phyloP scores from a whole-genome alignment of 2,329 filamentous ascomycete genomes.

The Aspergillus sp. region DNA sequence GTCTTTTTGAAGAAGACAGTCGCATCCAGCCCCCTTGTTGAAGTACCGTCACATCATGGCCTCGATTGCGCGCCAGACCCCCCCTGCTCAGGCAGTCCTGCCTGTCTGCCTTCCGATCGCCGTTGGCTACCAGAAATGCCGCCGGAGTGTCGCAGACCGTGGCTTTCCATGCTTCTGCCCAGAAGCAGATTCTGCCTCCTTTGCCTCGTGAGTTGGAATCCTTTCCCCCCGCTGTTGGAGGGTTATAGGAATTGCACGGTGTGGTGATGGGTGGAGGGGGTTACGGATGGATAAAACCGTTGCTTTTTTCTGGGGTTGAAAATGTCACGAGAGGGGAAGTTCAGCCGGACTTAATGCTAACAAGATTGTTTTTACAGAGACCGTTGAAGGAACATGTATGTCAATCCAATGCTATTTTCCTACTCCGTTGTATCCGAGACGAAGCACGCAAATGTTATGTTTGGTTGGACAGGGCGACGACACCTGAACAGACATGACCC shows the following conservation, averaged over 20 bases:
- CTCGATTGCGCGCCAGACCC: conserved; percentile 35
- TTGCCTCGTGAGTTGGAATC: conserved; percentile 66
- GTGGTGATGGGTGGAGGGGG: not conserved
- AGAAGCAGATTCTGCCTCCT: conserved; percentile 72
- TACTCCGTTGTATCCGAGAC: not conserved
- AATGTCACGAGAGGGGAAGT: not conserved
- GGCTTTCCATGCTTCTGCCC: conserved; percentile 80
- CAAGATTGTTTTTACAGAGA: conserved; percentile 50
- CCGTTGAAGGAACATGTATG: conserved; percentile 69
- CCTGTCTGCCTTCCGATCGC: conserved; percentile 29
- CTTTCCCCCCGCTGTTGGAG: not conserved
- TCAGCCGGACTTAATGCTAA: conserved; percentile 38
- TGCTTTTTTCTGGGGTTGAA: not conserved
- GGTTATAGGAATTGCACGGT: not conserved
- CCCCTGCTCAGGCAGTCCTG: conserved; percentile 32
- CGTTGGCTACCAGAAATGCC: conserved; percentile 30
- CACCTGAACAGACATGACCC: too few relatives aligned
- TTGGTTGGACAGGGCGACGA: too few relatives aligned
- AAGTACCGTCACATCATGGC: conserved; percentile 28
- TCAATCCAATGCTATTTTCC: conserved; percentile 12
- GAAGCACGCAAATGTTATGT: too few relatives aligned
- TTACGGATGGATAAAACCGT: not conserved
- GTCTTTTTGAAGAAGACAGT: too few relatives aligned
- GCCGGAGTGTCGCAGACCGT: conserved; percentile 53
- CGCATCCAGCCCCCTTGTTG: too few relatives aligned